Evolutionary conservation across 176 grass and related monocot genomes (phyloP), one percentile per base, ranked within the genome.

Genomic region (Triticum timopheevii): DNA sequence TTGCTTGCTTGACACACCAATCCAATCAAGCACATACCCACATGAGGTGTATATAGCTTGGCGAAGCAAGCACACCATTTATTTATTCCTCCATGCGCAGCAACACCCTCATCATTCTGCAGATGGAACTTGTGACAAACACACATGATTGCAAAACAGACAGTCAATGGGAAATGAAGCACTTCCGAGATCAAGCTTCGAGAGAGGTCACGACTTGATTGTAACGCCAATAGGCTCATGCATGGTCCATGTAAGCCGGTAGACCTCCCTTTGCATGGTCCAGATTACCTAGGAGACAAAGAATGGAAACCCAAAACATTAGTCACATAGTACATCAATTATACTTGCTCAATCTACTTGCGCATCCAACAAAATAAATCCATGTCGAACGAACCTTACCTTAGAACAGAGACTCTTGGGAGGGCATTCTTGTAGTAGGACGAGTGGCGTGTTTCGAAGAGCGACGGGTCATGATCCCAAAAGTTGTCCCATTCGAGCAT

Each of bases 341-440:
- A 22, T 10, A 13, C 10, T n/a, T 76, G 16, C 73, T 76, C 7
- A 30, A 50, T 31, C 13, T 30, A 52, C 10, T 0, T 4, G 23
- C 13, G 22, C 35, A 72, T 54, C 31, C 4, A 54, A 11, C 3
- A 13, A 31, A 76, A 20, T 65, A 13, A 47, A 47, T 45, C 3
- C 0, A 65, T 39, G 36, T 0, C 7, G 7, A 20, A 59, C 11
- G 11, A 65, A 45, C 42, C 34, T 2, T 8, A 79, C 78, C 78
- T 65, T 6, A 80, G 78, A 66, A 66, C 2, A 2, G 39, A 73
- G 12, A 44, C 70, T 39, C 70, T 73, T 2, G 70, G 70, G n/a
- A 73, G 38, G 61, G 24, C 45, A 61, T 65, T 80, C 78, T 80
- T 80, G 78, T 66, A 80, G 61, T 80, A 66, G 15, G 36, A 12